Evolutionary conservation across 352 stramenopile genomes (phyloP).

Genomic region (Phytophthora vignae): DNA sequence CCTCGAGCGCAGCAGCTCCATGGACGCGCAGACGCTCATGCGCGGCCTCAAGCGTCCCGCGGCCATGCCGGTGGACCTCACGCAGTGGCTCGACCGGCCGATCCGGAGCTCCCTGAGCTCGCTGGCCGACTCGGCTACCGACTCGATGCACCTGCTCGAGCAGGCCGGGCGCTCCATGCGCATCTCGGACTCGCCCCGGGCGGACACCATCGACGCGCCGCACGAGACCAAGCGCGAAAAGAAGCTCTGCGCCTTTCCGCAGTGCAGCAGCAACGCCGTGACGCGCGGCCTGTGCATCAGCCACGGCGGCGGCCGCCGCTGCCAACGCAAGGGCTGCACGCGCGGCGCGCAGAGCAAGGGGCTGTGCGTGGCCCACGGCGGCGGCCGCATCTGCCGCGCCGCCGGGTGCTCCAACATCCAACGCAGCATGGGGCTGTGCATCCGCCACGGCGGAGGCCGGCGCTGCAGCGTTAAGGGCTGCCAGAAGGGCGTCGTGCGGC

Average conservation of each 20-base stretch:
- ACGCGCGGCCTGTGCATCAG: slow-evolving; percentile 85
- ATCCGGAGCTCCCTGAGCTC: slow-evolving; percentile 48
- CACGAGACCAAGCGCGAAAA: slow-evolving; percentile 64
- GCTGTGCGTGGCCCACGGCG: slow-evolving; percentile 84
- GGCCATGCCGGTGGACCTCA: slow-evolving; percentile 46
- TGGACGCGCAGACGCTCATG: slow-evolving; percentile 55
- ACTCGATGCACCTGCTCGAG: slow-evolving; percentile 62
- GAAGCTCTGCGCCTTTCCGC: slow-evolving; percentile 78
- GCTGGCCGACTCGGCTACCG: slow-evolving; percentile 67
- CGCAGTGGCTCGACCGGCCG: slow-evolving; percentile 49
- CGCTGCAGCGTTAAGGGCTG: slow-evolving; percentile 84
- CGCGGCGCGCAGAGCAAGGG: slow-evolving; percentile 84
- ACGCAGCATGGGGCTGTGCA: slow-evolving; percentile 89
- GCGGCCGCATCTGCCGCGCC: slow-evolving; percentile 81
- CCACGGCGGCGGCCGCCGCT: slow-evolving; percentile 80
- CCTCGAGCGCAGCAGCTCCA: slow-evolving; percentile 70
- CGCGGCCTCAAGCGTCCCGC: slow-evolving; percentile 33
- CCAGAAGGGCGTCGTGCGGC: slow-evolving; percentile 86
- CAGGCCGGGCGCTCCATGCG: slow-evolving; percentile 44
- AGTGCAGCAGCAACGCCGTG: slow-evolving; percentile 81
- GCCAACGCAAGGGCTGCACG: slow-evolving; percentile 85
- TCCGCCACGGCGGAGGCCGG: slow-evolving; percentile 86
- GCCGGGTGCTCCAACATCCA: slow-evolving; percentile 88
- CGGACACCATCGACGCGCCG: slow-evolving; percentile 9
- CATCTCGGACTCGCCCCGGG: slow-evolving; percentile 40